A percentile compares a stretch with the other conserved stretches of the same genome.
Conservation (phyloP, 192 early-diverging fungal genomes). For the Coemansia sp. region DNA sequence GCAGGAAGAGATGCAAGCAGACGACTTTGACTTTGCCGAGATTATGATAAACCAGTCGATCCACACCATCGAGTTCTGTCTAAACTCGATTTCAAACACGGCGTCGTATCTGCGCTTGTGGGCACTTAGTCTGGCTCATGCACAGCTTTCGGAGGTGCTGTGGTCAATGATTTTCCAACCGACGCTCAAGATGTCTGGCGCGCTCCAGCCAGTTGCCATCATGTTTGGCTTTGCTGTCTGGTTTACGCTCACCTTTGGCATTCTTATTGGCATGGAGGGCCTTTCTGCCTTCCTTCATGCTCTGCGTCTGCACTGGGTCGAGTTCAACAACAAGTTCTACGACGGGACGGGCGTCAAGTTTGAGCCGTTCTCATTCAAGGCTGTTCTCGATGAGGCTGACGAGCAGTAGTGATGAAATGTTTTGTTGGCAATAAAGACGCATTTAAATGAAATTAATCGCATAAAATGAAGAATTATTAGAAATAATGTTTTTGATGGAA, state of each 20-base stretch:
- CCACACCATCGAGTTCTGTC: constrained; percentile 98
- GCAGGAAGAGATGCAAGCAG: constrained; percentile 66
- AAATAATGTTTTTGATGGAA: too few relatives aligned
- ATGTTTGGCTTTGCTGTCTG: constrained; percentile 81
- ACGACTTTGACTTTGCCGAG: constrained; percentile 91
- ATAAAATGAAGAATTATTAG: too few relatives aligned
- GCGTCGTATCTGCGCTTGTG: constrained; percentile 98
- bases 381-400: constrained; percentile 40
- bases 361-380: constrained; percentile 84
- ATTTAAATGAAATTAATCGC: too few relatives aligned
- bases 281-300: constrained; percentile 86
- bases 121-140: constrained; percentile 97
- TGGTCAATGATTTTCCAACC: constrained; percentile 83
- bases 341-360: constrained; percentile 86
- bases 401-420: too few relatives aligned
- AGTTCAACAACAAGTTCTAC: constrained; percentile 99
- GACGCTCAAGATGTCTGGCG: constrained; percentile 45
- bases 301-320: constrained; percentile 94
- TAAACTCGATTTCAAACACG: constrained; percentile 95
- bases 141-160: constrained; percentile 94
- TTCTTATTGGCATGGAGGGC: constrained; percentile 84
- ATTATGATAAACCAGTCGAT: constrained; percentile 96
- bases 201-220: constrained; percentile 67
- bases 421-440: too few relatives aligned
- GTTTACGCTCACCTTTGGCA: constrained; percentile 80